phyloP scores from a whole-genome alignment of 768 basidiomycete genomes.

The Lepiota venenata region DNA sequence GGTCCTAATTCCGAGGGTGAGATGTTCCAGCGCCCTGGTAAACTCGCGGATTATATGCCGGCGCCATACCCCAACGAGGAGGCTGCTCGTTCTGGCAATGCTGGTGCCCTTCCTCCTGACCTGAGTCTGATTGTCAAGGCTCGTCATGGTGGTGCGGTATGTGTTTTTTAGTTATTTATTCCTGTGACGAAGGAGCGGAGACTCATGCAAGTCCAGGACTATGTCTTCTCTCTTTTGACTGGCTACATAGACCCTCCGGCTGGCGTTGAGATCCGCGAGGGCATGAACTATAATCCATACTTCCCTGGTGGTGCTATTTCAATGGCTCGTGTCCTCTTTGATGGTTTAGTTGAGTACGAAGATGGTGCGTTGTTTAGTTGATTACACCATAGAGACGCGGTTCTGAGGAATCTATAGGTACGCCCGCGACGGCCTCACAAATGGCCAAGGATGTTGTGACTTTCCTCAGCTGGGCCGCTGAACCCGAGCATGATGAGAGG shows the following conservation, averaged over 20 bases:
- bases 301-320: conserved; percentile 99
- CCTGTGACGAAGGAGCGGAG: not conserved
- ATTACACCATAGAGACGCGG: not conserved
- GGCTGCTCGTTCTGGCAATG: conserved; percentile 92
- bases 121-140: conserved; percentile 97
- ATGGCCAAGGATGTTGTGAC: conserved; percentile 99
- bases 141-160: conserved; percentile 91
- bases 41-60: conserved; percentile 97
- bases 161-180: conserved; percentile 27
- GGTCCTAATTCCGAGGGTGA: conserved; percentile 93
- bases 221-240: conserved; percentile 94
- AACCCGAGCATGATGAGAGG: conserved; percentile 96
- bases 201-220: conserved; percentile 58
- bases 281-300: conserved; percentile 98
- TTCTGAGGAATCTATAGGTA: conserved; percentile 47
- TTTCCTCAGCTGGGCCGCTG: conserved; percentile 95
- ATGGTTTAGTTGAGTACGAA: conserved; percentile 94
- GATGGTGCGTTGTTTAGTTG: conserved; percentile 53
- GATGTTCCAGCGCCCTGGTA: conserved; percentile 99
- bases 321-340: conserved; percentile 96
- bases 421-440: conserved; percentile 94
- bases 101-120: conserved; percentile 95
- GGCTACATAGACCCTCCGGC: conserved; percentile 97
- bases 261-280: conserved; percentile 91
- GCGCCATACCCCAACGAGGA: conserved; percentile 96